These are phyloP conservation scores for Leptodontidium sp. DNA, from an alignment of 2,329 filamentous ascomycete species.

Conservation along the genomic window DNA sequence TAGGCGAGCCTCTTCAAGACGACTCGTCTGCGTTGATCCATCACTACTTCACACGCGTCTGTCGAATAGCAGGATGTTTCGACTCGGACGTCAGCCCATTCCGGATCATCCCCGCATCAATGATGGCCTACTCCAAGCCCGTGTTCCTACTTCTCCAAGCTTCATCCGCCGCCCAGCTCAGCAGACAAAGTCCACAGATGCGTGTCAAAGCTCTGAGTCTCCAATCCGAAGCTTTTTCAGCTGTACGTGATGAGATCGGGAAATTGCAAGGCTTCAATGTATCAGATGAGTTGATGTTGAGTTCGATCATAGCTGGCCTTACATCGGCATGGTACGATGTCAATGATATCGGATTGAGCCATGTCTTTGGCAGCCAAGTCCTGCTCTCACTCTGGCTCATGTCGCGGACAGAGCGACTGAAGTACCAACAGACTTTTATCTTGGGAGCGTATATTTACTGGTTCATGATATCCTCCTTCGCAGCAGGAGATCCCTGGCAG, in stretches of 20 bases:
- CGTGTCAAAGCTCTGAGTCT: conserved; percentile 6
- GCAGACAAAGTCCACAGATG: neutral
- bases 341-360: neutral
- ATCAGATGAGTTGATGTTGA: conserved; percentile 7
- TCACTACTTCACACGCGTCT: conserved; percentile 8
- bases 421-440: neutral
- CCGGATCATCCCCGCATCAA: neutral
- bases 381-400: conserved; percentile 2
- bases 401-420: neutral
- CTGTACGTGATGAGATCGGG: neutral
- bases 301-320: neutral
- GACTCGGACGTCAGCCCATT: neutral
- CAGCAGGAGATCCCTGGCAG: conserved; percentile 7
- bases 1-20: neutral
- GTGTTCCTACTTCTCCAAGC: neutral
- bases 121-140: neutral
- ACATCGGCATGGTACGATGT: conserved; percentile 12
- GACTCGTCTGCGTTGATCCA: neutral
- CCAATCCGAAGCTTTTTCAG: neutral
- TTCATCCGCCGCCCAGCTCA: neutral
- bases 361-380: conserved; percentile 4
- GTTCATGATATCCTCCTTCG: conserved; percentile 13
- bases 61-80: conserved; percentile 13
- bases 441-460: conserved; percentile 10
- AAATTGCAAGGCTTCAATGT: neutral